These are phyloP conservation scores for Tremellales sp. DNA, from an alignment of 1,284 basidiomycete species.

Conservation along the genomic window DNA sequence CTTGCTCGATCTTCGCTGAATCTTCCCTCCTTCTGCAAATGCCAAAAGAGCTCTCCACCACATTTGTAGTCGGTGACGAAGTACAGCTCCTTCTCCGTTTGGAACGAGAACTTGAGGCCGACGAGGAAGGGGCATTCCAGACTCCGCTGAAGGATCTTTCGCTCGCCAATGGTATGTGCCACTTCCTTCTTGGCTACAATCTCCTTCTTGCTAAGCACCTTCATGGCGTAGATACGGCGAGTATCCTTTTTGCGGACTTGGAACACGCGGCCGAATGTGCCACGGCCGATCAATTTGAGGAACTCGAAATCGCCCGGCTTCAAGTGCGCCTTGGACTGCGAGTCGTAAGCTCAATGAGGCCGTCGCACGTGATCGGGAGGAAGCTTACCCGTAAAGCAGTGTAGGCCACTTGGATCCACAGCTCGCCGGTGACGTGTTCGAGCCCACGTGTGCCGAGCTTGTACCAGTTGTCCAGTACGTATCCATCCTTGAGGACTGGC, in stretches of 20 bases:
- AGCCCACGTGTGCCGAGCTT: constrained; percentile 74
- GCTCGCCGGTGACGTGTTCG: constrained; percentile 82
- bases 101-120: constrained; percentile 97
- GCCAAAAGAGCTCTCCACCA: constrained; percentile 98
- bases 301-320: constrained; percentile 95
- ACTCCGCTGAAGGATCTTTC: constrained; percentile 94
- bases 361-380: not conserved
- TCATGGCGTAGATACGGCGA: constrained; percentile 99
- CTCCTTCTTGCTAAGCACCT: constrained; percentile 96
- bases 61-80: constrained; percentile 99
- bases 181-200: constrained; percentile 99
- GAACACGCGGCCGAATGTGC: constrained; percentile 98
- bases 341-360: constrained; percentile 2
- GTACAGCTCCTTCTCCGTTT: constrained; percentile 92
- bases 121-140: constrained; percentile 96
- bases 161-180: constrained; percentile 97
- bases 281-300: constrained; percentile 95
- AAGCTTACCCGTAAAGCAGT: constrained; percentile 75
- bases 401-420: constrained; percentile 91
- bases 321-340: constrained; percentile 71
- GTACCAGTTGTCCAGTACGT: constrained; percentile 94
- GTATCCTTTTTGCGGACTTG: constrained; percentile 98
- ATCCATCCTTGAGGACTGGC: constrained; percentile 82
- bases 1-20: constrained; percentile 88
- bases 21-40: constrained; percentile 88